phyloP scores from a whole-genome alignment of 2,329 filamentous ascomycete species.

The Nannizziopsis barbatae region DNA sequence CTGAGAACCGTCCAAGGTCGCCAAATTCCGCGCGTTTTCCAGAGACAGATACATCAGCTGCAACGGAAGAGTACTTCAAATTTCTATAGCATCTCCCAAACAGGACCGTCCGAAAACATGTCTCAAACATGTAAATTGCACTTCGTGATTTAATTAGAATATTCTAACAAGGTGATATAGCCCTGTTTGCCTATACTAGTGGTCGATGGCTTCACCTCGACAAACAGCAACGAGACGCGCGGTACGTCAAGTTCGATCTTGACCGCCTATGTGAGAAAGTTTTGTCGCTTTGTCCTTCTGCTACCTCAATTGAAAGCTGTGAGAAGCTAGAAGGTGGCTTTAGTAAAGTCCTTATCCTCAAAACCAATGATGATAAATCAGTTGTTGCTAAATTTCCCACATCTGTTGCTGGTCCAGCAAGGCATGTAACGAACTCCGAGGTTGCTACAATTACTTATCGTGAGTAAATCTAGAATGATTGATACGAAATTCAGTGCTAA shows the following conservation, averaged over 20 bases:
- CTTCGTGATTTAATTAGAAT: background rate
- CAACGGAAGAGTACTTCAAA: too few relatives aligned
- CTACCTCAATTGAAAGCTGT: conserved; percentile 25
- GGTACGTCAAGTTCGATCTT: conserved; percentile 34
- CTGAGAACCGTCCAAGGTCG: too few relatives aligned
- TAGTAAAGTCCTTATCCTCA: conserved; percentile 37
- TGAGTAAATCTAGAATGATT: conserved; percentile 18
- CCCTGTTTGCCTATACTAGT: conserved; percentile 22
- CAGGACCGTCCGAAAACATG: too few relatives aligned
- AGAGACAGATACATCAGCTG: too few relatives aligned
- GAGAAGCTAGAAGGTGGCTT: conserved; percentile 38
- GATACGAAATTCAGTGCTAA: background rate
- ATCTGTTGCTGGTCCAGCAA: conserved; percentile 16
- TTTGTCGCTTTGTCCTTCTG: conserved; percentile 29
- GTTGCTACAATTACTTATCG: conserved; percentile 37
- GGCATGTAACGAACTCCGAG: conserved; percentile 15
- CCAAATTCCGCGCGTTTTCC: too few relatives aligned
- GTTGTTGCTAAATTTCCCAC: conserved; percentile 37
- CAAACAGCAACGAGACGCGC: conserved; percentile 25
- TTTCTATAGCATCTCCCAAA: too few relatives aligned
- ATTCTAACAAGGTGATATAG: conserved; percentile 10
- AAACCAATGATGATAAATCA: conserved; percentile 27
- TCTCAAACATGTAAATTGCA: conserved; percentile 8
- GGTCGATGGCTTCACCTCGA: conserved; percentile 32
- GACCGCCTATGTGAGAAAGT: conserved; percentile 29